Percentiles rank a stretch among this genome's conserved stretches.
Conservation (phyloP, 176 grass and related monocot genomes). For the Avena eriantha region DNA sequence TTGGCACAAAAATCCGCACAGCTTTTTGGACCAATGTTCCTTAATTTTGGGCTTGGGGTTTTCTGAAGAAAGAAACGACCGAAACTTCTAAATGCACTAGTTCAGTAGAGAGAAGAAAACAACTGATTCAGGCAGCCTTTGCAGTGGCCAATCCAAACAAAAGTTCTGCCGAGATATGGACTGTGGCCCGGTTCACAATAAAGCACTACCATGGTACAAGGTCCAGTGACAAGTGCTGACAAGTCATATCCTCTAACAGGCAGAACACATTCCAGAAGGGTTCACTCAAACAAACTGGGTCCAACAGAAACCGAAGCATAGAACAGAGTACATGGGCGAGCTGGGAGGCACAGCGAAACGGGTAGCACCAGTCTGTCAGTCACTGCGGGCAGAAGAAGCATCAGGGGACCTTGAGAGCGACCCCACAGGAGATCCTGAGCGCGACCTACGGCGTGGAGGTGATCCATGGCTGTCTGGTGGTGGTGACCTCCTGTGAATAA, state of each 20-base stretch:
- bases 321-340: background rate
- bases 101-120: too few species aligned
- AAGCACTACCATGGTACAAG: slow-evolving; percentile 11
- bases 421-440: slow-evolving; percentile 58
- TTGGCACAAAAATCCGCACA: too few species aligned
- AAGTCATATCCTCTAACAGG: background rate
- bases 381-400: slow-evolving; percentile 48
- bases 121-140: background rate
- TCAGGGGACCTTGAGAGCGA: slow-evolving; percentile 70
- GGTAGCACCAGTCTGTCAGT: slow-evolving; percentile 21
- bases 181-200: background rate
- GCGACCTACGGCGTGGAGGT: slow-evolving; percentile 26
- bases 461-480: slow-evolving; percentile 43
- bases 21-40: too few species aligned
- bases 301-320: background rate
- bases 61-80: too few species aligned
- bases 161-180: background rate
- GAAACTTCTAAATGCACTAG: too few species aligned
- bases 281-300: background rate
- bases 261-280: background rate
- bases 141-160: background rate
- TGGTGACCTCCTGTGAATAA: slow-evolving; percentile 38
- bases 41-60: too few species aligned
- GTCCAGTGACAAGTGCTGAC: background rate
- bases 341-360: background rate